These are phyloP conservation scores for Cynara cardunculus DNA, from an alignment of 129 eudicot species.

Conservation along the genomic window DNA sequence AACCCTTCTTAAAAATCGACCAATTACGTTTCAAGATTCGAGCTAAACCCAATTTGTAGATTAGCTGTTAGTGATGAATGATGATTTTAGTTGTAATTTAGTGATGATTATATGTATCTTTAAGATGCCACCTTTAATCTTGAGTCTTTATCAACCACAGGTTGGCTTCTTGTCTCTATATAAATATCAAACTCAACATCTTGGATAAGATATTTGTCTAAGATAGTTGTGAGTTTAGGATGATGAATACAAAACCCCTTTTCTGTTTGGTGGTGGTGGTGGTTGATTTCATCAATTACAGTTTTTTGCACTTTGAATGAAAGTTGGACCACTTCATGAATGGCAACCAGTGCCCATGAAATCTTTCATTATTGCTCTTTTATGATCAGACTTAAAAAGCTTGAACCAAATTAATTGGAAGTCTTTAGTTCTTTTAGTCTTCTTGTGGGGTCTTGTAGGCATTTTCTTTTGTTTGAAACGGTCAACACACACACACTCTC, in stretches of 20 bases:
- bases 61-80: background rate
- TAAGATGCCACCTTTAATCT: conserved; percentile 12
- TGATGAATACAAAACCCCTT: conserved; percentile 12
- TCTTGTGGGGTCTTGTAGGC: background rate
- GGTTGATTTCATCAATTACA: conserved; percentile 30
- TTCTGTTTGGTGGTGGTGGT: conserved; percentile 30
- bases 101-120: background rate
- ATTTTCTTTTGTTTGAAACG: background rate
- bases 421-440: conserved; percentile 4
- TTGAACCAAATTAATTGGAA: conserved; percentile 7
- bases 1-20: background rate
- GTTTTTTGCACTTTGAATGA: conserved; percentile 29
- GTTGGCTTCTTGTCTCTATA: conserved; percentile 27
- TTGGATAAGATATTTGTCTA: conserved; percentile 26
- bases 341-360: conserved; percentile 21
- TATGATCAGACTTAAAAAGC: conserved; percentile 9
- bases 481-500: background rate
- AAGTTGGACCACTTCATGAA: conserved; percentile 42
- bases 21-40: background rate
- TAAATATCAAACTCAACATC: conserved; percentile 10
- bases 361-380: conserved; percentile 18
- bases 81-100: background rate
- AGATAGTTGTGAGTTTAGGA: conserved; percentile 16
- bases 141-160: conserved; percentile 27
- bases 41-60: background rate